Base-by-base conservation (phyloP, 1,284 basidiomycete species). In the Trametes polyzona region DNA sequence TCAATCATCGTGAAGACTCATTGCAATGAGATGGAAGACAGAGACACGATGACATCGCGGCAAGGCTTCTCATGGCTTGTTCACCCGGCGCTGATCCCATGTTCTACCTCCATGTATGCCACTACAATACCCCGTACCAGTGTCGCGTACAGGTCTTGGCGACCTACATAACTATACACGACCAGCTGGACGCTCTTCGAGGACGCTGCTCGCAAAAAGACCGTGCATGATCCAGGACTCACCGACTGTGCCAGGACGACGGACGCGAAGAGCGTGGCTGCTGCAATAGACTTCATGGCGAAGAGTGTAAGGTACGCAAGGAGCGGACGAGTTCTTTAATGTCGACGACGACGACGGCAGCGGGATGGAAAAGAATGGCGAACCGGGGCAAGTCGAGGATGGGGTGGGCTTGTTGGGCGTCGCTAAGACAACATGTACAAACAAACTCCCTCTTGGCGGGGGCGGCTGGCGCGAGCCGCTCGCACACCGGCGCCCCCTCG, bases 271-370 rank as follows among this genome's bases (percentile, higher is more conserved):
- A 81, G 60, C 32, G 82, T 77, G 58, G 80, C 57, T 57, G 82
- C 67, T 47, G 79, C 74, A 59, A 83, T 65, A 48, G 78, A 77
- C 68, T 79, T 80, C 74, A 85, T 75, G 75, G 78, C 77, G 66
- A 68, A 69, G 65, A 65, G 63, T 60, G 64, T 67, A 61, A 58
- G 65, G 65, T 59, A 53, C 57, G 67, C 69, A 84, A 83, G 52
- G 82, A 83, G 75, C 72, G 80, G 78, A 80, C 76, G 75, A 59
- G 64, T 71, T 80, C 76, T 72, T 75, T 74, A 73, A 65, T 67
- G 76, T 74, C 73, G 72, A 74, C 72, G 75, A 76, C 71, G 73
- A 78, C 76, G 73, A 70, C 58, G 65, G 41, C 24, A 14, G 23
- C 68, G 57, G 69, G 66, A 50, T 37, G n/a, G 58, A 52, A 62